These are phyloP conservation scores for Geotrichum cucujoidarum DNA, from an alignment of 1,139 yeast genomes.

Conservation along the genomic window DNA sequence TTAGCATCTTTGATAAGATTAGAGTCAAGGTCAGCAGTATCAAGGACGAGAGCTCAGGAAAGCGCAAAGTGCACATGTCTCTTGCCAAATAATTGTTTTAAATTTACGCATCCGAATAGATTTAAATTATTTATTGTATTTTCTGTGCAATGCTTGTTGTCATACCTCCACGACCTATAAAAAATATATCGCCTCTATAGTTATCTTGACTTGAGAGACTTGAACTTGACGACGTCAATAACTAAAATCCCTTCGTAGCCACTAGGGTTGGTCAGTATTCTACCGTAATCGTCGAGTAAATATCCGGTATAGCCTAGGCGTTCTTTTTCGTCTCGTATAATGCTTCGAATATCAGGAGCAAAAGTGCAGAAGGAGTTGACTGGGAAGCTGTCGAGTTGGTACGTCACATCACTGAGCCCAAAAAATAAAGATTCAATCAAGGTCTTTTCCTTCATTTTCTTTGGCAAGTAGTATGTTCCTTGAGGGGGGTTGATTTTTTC, in stretches of 20 bases:
- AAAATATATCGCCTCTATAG: no score
- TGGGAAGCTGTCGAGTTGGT: neutral
- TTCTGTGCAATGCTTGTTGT: neutral
- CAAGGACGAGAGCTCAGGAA: constrained; percentile 83
- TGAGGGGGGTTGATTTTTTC: neutral
- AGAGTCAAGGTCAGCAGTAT: constrained; percentile 75
- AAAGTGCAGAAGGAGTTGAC: neutral
- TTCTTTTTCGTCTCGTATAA: neutral
- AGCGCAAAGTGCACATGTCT: constrained; percentile 79
- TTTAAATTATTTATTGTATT: neutral
- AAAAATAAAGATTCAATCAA: neutral
- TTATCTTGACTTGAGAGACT: neutral
- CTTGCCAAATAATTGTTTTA: constrained; percentile 21
- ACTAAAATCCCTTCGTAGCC: neutral
- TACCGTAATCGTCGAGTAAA: neutral
- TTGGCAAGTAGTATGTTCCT: neutral
- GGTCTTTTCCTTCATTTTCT: neutral
- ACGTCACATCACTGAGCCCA: neutral
- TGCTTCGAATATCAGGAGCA: neutral
- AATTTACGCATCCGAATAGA: no score
- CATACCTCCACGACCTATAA: no score
- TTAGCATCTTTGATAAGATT: constrained; percentile 82
- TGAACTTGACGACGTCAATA: neutral
- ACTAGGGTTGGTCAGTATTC: neutral
- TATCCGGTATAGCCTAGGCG: neutral